These are phyloP conservation scores for Piper betle DNA, from an alignment of 164 flowering plant species.

Conservation along the genomic window DNA sequence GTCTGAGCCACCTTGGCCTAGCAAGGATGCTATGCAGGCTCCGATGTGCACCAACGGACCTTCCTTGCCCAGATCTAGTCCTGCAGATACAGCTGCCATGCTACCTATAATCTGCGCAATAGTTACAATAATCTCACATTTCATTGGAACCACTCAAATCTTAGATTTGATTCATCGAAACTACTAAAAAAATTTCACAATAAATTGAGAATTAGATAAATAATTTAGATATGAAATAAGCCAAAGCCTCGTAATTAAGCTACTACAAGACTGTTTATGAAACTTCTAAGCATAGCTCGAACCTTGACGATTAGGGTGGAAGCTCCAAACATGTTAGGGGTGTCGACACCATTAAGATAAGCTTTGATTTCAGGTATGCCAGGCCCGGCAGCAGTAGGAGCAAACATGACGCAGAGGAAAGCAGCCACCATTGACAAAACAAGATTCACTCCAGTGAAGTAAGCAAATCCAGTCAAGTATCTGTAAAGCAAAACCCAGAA, in stretches of 20 bases:
- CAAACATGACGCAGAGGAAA: constrained; percentile 50
- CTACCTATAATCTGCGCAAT: constrained; percentile 66
- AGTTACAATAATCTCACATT: too few relatives aligned
- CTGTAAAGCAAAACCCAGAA: constrained; percentile 24
- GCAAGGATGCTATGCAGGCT: constrained; percentile 67
- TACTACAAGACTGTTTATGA: too few relatives aligned
- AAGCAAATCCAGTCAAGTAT: constrained; percentile 42
- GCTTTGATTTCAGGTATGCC: constrained; percentile 96
- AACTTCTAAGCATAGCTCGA: constrained; percentile 1
- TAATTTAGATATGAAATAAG: too few relatives aligned
- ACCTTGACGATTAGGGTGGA: constrained; percentile 83
- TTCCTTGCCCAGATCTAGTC: constrained; percentile 90
- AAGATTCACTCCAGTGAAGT: constrained; percentile 44
- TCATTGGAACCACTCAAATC: too few relatives aligned
- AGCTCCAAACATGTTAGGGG: constrained; percentile 83
- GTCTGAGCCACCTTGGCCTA: constrained; percentile 84
- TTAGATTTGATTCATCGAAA: too few relatives aligned
- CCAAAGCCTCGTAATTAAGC: too few relatives aligned
- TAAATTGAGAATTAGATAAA: too few relatives aligned
- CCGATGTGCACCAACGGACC: constrained; percentile 96
- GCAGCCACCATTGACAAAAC: constrained; percentile 50
- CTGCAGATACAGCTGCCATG: constrained; percentile 86
- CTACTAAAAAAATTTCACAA: too few relatives aligned
- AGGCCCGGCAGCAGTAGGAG: constrained; percentile 97
- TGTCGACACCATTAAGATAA: constrained; percentile 85